These are phyloP conservation scores for Acacia concinna DNA, from an alignment of 331 rosid species.

Conservation along the genomic window DNA sequence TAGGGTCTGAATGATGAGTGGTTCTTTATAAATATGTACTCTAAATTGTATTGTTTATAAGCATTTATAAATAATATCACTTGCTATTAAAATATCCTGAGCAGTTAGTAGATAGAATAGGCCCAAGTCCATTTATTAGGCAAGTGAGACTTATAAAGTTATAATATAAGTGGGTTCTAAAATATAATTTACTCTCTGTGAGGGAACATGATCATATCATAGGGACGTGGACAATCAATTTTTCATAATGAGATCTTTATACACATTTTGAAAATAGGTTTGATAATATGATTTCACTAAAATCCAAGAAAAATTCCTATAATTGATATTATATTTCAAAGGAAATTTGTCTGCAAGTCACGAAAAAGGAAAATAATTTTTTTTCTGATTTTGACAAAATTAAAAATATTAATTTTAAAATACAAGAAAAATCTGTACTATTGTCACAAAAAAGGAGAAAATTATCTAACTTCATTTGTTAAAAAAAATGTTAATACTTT, in stretches of 20 bases:
- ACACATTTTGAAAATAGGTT: background rate
- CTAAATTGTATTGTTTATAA: too few species aligned
- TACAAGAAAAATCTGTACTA: background rate
- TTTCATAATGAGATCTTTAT: background rate
- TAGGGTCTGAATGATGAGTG: too few species aligned
- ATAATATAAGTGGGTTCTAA: background rate
- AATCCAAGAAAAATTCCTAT: background rate
- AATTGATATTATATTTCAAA: background rate
- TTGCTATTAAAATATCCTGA: background rate
- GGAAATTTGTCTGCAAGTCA: background rate
- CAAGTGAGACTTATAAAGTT: background rate
- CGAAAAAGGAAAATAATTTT: background rate
- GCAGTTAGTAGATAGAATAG: background rate
- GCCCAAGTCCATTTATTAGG: background rate
- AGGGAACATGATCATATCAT: background rate
- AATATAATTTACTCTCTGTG: background rate
- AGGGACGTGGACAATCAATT: background rate
- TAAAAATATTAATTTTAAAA: background rate
- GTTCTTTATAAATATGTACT: too few species aligned
- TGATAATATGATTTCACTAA: background rate
- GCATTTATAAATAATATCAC: too few species aligned
- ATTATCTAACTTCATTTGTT: background rate
- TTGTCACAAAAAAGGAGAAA: background rate
- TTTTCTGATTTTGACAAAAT: background rate
- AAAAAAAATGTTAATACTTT: background rate